phyloP scores from a whole-genome alignment of 75 land plant genomes.

The Picea sitchensis region DNA sequence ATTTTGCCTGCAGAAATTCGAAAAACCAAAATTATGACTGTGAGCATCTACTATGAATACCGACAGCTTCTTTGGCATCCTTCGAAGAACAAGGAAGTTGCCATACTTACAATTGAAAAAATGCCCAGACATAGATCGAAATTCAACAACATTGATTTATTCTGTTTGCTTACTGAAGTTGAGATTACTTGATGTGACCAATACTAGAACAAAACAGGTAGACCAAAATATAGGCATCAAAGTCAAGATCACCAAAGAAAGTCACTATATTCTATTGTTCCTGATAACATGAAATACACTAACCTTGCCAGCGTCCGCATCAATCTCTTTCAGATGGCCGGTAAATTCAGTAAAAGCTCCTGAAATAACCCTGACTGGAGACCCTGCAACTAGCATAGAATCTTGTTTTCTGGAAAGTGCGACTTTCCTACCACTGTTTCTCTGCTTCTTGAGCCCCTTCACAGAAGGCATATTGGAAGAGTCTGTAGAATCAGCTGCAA shows the following conservation, averaged over 20 bases:
- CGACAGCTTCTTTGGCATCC: neutral
- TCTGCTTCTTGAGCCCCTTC: slow-evolving; percentile 18
- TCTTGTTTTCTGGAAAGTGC: neutral
- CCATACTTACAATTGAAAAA: neutral
- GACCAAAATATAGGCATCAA: neutral
- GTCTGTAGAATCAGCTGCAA: neutral
- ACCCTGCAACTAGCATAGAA: slow-evolving; percentile 25
- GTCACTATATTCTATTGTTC: neutral
- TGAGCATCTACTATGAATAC: neutral
- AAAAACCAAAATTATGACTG: neutral
- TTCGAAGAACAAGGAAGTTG: neutral
- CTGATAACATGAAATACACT: neutral
- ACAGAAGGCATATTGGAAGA: slow-evolving; percentile 13
- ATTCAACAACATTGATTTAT: neutral
- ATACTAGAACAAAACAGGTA: neutral
- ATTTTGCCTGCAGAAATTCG: slow-evolving; percentile 45
- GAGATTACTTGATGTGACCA: neutral
- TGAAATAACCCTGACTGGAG: slow-evolving; percentile 39
- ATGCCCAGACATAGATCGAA: neutral
- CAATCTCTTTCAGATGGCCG: slow-evolving; percentile 49
- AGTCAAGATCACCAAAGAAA: neutral
- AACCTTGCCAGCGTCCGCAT: slow-evolving; percentile 50
- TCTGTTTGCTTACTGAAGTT: neutral
- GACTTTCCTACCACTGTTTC: slow-evolving; percentile 5
- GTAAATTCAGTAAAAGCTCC: slow-evolving; percentile 52